phyloP scores from a whole-genome alignment of 305 asterid species.

The Fraxinus sp. region DNA sequence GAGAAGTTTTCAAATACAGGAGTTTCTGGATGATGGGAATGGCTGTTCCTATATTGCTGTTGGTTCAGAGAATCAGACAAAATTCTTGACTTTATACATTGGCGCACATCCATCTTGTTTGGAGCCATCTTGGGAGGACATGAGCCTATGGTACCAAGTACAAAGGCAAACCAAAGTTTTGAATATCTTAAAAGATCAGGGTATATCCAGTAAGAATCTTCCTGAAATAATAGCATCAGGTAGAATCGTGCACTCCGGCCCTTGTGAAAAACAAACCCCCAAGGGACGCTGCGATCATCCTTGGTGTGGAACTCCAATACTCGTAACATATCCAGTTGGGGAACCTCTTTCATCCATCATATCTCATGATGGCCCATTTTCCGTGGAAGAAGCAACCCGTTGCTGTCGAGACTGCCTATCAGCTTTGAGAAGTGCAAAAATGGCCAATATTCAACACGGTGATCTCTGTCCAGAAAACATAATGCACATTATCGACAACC shows the following conservation, averaged over 20 bases:
- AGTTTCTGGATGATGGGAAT: conserved; percentile 41
- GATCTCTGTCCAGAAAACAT: conserved; percentile 68
- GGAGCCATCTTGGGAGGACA: conserved; percentile 87
- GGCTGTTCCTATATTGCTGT: conserved; percentile 52
- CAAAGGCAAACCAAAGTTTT: conserved; percentile 77
- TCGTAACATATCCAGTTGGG: conserved; percentile 64
- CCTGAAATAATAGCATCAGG: conserved; percentile 71
- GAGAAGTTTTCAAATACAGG: conserved; percentile 52
- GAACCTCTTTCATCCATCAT: conserved; percentile 52
- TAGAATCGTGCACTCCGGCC: conserved; percentile 59
- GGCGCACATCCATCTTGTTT: conserved; percentile 79
- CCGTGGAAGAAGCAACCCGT: conserved; percentile 56
- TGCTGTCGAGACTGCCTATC: conserved; percentile 72
- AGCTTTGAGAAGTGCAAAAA: conserved; percentile 61
- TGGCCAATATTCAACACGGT: conserved; percentile 68
- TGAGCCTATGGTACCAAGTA: conserved; percentile 86
- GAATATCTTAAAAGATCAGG: conserved; percentile 55
- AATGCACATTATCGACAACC: conserved; percentile 34
- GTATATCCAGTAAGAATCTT: conserved; percentile 49
- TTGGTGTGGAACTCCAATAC: conserved; percentile 78
- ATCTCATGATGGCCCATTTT: conserved; percentile 43
- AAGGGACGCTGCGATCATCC: conserved; percentile 72
- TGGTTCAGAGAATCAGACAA: conserved; percentile 34
- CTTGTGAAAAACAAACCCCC: conserved; percentile 61
- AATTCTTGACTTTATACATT: conserved; percentile 44